Evolutionary conservation across 257 asterid species (phyloP).

Genomic region (Fraxinus cuspidata): DNA sequence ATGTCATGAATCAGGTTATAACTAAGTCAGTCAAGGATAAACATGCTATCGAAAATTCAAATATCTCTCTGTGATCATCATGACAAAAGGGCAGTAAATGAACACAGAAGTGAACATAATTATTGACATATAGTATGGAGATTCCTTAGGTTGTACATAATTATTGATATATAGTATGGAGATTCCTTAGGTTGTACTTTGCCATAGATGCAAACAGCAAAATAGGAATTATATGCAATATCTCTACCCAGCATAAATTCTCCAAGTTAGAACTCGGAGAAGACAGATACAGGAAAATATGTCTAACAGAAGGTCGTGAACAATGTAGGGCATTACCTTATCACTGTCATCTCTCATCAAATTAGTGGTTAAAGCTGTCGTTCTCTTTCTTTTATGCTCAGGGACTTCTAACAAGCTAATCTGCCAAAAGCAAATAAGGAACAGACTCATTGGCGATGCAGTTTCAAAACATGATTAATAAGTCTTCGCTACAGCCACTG

Average conservation of each 20-base stretch:
- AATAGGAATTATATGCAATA: conserved; percentile 6
- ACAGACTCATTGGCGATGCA: conserved; percentile 16
- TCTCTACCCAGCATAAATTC: conserved; percentile 4
- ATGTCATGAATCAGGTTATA: not conserved
- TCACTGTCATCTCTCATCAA: conserved; percentile 85
- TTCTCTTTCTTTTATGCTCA: conserved; percentile 56
- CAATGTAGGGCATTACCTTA: conserved; percentile 51
- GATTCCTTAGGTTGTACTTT: not conserved
- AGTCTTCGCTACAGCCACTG: not conserved
- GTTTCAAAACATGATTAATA: conserved; percentile 18
- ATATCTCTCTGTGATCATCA: not conserved
- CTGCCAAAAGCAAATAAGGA: conserved; percentile 48
- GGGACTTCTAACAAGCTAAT: conserved; percentile 84
- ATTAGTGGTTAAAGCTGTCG: conserved; percentile 54
- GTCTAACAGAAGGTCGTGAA: not conserved
- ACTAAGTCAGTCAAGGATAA: conserved; percentile 4
- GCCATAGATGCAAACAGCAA: not conserved
- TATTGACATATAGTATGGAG: not conserved
- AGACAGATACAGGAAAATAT: conserved; percentile 13
- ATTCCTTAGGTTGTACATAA: not conserved
- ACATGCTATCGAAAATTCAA: not conserved
- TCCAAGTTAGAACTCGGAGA: not conserved
- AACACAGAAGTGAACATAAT: not conserved
- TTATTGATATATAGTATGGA: not conserved
- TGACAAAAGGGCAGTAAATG: not conserved